Percentiles rank a stretch among this genome's conserved stretches.
phyloP scores from a whole-genome alignment of 2,329 filamentous ascomycete genomes.

The Penicillium aurantiogriseum region DNA sequence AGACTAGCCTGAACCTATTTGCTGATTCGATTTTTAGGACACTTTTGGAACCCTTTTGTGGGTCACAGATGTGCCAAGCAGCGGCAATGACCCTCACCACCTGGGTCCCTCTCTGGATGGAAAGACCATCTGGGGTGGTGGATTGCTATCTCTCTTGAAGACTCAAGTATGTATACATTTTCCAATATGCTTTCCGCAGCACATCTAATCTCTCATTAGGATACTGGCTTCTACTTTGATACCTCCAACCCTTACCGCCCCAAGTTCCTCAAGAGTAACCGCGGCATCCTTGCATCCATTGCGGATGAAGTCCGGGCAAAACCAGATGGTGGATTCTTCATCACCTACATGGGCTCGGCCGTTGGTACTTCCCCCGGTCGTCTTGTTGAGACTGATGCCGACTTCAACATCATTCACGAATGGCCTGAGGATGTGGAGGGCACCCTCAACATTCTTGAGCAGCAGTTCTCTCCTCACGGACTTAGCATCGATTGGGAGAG shows the following conservation, averaged over 20 bases:
- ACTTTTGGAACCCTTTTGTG: constrained; percentile 61
- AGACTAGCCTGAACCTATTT: background rate
- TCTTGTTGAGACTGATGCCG: constrained; percentile 59
- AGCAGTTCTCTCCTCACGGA: constrained; percentile 63
- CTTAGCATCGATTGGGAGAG: constrained; percentile 58
- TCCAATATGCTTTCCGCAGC: too few species aligned
- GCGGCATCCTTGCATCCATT: constrained; percentile 59
- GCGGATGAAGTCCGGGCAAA: constrained; percentile 63
- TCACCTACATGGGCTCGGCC: constrained; percentile 62
- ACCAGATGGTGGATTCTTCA: constrained; percentile 60
- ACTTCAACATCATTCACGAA: constrained; percentile 62
- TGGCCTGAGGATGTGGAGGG: constrained; percentile 58
- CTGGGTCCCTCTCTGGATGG: constrained; percentile 55
- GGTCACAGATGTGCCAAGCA: constrained; percentile 58
- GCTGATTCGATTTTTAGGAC: constrained; percentile 40
- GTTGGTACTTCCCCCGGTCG: constrained; percentile 59
- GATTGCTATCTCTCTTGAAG: constrained; percentile 59
- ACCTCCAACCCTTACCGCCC: constrained; percentile 58
- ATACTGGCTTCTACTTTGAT: constrained; percentile 64
- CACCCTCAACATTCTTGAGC: constrained; percentile 56
- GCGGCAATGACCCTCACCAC: constrained; percentile 62
- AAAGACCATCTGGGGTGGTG: constrained; percentile 58
- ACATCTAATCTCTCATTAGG: constrained; percentile 36
- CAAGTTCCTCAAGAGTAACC: constrained; percentile 59
- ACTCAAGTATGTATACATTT: constrained; percentile 38